Evolutionary conservation across 2,329 filamentous ascomycete species (phyloP).

Genomic region (Geoglossum cookeanum): DNA sequence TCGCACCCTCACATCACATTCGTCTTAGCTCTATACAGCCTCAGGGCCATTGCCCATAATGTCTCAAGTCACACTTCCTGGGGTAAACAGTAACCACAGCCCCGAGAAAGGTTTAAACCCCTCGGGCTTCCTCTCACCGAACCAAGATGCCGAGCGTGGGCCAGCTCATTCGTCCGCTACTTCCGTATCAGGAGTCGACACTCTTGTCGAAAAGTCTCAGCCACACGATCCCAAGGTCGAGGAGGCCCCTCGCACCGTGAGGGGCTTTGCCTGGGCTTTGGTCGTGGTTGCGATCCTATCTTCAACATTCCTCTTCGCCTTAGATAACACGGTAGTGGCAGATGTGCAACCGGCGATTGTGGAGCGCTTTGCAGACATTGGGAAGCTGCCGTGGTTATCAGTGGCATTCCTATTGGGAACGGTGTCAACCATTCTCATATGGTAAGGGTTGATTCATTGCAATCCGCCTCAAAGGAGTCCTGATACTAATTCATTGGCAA

Average conservation of each 20-base stretch:
- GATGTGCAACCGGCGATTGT: slow-evolving; percentile 10
- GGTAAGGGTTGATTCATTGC: slow-evolving; percentile 1
- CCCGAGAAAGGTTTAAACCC: background rate
- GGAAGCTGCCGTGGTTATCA: slow-evolving; percentile 9
- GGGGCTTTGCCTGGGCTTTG: slow-evolving; percentile 5
- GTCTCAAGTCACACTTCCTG: background rate
- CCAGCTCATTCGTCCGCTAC: background rate
- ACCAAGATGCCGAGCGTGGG: background rate
- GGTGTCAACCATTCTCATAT: slow-evolving; percentile 6
- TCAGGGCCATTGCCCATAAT: background rate
- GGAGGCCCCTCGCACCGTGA: background rate
- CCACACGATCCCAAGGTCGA: background rate
- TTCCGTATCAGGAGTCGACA: background rate
- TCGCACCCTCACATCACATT: background rate
- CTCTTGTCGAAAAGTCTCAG: background rate
- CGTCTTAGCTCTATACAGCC: background rate
- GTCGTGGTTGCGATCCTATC: slow-evolving; percentile 8
- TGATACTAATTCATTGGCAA: background rate
- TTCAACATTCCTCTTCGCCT: slow-evolving; percentile 13
- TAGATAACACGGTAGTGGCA: slow-evolving; percentile 17
- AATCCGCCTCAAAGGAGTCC: background rate
- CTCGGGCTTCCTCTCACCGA: background rate
- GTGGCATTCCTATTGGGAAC: slow-evolving; percentile 8
- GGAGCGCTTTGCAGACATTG: slow-evolving; percentile 5
- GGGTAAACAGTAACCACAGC: background rate